phyloP scores from a whole-genome alignment of 139 green algal species.

The Helicosporidium sp. region DNA sequence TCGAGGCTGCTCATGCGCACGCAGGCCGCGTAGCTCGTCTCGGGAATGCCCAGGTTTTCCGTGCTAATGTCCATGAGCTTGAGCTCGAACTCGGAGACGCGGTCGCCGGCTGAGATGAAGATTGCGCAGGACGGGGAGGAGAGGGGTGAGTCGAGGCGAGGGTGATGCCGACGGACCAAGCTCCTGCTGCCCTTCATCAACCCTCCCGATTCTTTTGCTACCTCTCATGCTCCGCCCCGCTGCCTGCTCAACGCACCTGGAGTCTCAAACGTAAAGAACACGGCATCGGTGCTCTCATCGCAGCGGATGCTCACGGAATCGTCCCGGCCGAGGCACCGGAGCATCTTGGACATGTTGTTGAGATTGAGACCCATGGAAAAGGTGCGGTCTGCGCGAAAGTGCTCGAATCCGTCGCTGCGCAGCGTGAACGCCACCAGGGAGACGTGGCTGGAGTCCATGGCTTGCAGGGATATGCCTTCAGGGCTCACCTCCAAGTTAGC shows the following conservation, averaged over 20 bases:
- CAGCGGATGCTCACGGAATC: conserved; percentile 88
- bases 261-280: conserved; percentile 87
- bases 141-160: too few species aligned
- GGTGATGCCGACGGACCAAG: too few species aligned
- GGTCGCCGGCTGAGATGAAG: too few species aligned
- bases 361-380: conserved; percentile 77
- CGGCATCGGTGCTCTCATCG: conserved; percentile 64
- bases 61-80: conserved; percentile 97
- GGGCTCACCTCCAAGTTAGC: conserved; percentile 82
- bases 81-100: conserved; percentile 86
- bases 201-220: too few species aligned
- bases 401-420: conserved; percentile 76
- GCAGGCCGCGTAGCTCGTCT: conserved; percentile 74
- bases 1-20: conserved; percentile 66
- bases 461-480: conserved; percentile 54
- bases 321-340: conserved; percentile 86
- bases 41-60: conserved; percentile 87
- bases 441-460: conserved; percentile 92
- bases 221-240: neutral
- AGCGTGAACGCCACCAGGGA: conserved; percentile 65
- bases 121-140: too few species aligned
- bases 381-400: conserved; percentile 79
- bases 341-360: conserved; percentile 83
- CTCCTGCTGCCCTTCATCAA: too few species aligned
- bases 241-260: conserved; percentile 9